A percentile compares a stretch with the other conserved stretches of the same genome.
These are phyloP conservation scores for Yarrowia porcina DNA, from an alignment of 805 yeast genomes.

Conservation along the genomic window DNA sequence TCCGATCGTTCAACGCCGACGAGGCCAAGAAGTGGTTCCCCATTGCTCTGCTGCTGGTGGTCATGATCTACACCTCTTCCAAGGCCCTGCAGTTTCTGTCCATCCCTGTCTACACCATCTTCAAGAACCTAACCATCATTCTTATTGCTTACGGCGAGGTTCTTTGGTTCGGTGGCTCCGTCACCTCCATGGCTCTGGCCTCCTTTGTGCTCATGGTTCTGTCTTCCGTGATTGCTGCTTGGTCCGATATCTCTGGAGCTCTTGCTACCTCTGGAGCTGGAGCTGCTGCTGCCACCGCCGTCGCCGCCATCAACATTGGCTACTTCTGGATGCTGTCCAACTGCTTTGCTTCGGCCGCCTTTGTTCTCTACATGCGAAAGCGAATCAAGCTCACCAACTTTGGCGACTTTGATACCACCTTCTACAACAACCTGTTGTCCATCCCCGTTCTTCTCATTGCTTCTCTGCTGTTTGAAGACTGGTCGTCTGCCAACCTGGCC, in stretches of 20 bases:
- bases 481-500: conserved; percentile 78
- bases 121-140: conserved; percentile 95
- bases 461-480: conserved; percentile 82
- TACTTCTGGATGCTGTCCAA: conserved; percentile 96
- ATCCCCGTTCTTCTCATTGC: conserved; percentile 79
- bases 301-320: conserved; percentile 53
- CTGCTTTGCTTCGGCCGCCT: conserved; percentile 91
- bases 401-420: conserved; percentile 93
- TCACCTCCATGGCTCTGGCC: conserved; percentile 82
- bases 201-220: conserved; percentile 90
- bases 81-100: conserved; percentile 89
- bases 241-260: conserved; percentile 63
- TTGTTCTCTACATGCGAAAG: conserved; percentile 93
- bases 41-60: conserved; percentile 80
- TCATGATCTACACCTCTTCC: conserved; percentile 94
- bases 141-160: conserved; percentile 98
- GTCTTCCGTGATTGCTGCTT: conserved; percentile 92
- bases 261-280: conserved; percentile 35
- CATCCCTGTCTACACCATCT: conserved; percentile 95
- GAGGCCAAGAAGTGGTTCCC: conserved; percentile 97
- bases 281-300: conserved; percentile 32
- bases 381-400: conserved; percentile 95
- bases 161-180: conserved; percentile 91
- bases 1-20: conserved; percentile 75
- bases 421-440: conserved; percentile 90